Evolutionary conservation across 2,329 filamentous ascomycete genomes (phyloP), one percentile per base, ranked within the genome.

Genomic region (Epichloe coenophiala): DNA sequence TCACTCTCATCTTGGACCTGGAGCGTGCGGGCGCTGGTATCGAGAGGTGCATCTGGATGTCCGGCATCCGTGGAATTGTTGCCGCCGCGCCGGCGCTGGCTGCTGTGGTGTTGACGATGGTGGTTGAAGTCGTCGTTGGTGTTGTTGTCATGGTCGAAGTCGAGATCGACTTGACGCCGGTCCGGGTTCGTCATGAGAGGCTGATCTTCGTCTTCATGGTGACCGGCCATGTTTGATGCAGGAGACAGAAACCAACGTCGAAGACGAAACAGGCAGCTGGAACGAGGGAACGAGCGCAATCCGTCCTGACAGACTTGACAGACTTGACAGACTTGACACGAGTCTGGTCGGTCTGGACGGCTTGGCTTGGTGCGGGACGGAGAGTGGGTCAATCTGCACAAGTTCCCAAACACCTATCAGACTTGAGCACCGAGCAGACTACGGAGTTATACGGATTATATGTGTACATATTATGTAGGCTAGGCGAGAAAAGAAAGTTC

Each of bases 1-100:
- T 44, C 45, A 58, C 58, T 65, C 42, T 62, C 69, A 47, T 69
- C 63, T 53, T 72, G 72, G 56, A 78, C 64, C 55, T 75, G 70
- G 56, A 77, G 67, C 19, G 60, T 63, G 44, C 60, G 60, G 49
- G 60, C 58, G 19, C 47, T 39, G 42, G 61, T 61, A 49, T 64
- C 60, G 53, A 72, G 62, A n/a, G 71, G 70, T 46, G 67, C 68
- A 62, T 73, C 70, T 38, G 68, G 67, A 56, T 71, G 69, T 27
- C 61, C 61, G 48, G 58, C 55, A 49, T 58, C 55, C 11, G 50
- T 44, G 27, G 17, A 11, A 17, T 7, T 4, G 23, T 21, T 43
- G 45, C 39, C 5, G 15, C 41, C 44, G 39, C 43, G 55, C 51
- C 56, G 48, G 47, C 45, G 56, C 44, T 45, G 51, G 44, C 21